Conservation (phyloP, 2,329 filamentous ascomycete genomes). For the Fusarium sp. region DNA sequence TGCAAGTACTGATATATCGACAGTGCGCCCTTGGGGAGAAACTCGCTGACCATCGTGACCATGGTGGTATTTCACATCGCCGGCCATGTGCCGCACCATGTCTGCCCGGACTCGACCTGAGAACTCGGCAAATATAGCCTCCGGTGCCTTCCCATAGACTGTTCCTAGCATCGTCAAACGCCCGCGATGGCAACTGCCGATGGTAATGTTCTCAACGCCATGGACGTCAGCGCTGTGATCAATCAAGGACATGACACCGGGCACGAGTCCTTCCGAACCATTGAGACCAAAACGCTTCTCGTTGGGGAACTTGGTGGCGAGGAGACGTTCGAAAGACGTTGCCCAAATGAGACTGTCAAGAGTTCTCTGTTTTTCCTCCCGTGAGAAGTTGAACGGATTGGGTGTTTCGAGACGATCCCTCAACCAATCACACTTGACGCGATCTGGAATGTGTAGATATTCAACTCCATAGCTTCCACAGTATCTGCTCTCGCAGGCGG, state of each 20-base stretch:
- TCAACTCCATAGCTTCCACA: constrained; percentile 96
- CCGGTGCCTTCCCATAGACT: constrained; percentile 96
- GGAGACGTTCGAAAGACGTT: constrained; percentile 93
- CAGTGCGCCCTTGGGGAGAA: constrained; percentile 95
- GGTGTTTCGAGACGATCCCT: constrained; percentile 93
- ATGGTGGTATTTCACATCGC: constrained; percentile 98
- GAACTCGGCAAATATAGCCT: constrained; percentile 99
- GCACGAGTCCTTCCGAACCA: constrained; percentile 94
- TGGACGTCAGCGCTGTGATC: constrained; percentile 93
- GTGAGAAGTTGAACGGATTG: constrained; percentile 91
- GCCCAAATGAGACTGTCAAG: constrained; percentile 97
- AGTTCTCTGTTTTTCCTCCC: constrained; percentile 96
- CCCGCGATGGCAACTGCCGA: constrained; percentile 98
- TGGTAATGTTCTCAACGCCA: constrained; percentile 97
- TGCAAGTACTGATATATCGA: constrained; percentile 95
- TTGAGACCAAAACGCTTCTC: constrained; percentile 99
- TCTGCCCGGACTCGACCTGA: constrained; percentile 86
- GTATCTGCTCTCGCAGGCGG: constrained; percentile 92
- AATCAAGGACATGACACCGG: constrained; percentile 98
- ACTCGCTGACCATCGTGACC: constrained; percentile 99
- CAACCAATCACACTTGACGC: constrained; percentile 97
- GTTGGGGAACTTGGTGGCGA: constrained; percentile 97
- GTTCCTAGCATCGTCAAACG: constrained; percentile 97
- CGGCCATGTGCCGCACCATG: too few relatives aligned
- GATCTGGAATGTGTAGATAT: constrained; percentile 97